Evolutionary conservation across 2,329 filamentous ascomycete species (phyloP).

Genomic region (Immersiporthe knoxdaviesiana): DNA sequence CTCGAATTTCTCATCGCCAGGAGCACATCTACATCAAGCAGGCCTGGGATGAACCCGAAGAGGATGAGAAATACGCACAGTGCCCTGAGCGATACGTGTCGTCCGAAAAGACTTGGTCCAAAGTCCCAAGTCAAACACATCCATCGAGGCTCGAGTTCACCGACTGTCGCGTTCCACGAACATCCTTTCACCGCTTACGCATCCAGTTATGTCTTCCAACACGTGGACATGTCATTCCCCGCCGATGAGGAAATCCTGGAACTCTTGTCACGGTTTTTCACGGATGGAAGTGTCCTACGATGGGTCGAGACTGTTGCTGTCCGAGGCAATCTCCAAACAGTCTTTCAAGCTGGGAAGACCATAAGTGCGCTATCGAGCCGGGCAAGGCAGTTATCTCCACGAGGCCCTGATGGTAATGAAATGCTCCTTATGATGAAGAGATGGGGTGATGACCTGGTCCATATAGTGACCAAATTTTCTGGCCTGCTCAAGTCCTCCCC

Average conservation of each 20-base stretch:
- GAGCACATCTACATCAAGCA: neutral
- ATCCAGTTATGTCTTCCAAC: conserved; percentile 34
- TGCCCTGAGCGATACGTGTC: neutral
- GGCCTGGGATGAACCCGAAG: neutral
- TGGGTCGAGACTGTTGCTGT: conserved; percentile 34
- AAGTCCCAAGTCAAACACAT: neutral
- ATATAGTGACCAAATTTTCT: conserved; percentile 34
- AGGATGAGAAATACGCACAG: neutral
- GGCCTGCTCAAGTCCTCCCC: conserved; percentile 28
- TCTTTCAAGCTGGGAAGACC: conserved; percentile 34
- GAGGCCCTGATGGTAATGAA: conserved; percentile 18
- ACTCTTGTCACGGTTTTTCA: conserved; percentile 32
- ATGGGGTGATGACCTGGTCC: conserved; percentile 34
- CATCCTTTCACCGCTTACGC: conserved; percentile 31
- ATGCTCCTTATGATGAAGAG: conserved; percentile 27
- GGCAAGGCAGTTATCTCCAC: conserved; percentile 20
- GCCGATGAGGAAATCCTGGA: conserved; percentile 30
- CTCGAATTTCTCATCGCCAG: conserved; percentile 31
- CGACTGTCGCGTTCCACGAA: neutral
- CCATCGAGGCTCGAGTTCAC: neutral
- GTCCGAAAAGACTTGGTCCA: neutral
- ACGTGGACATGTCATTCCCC: conserved; percentile 26
- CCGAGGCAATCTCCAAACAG: conserved; percentile 28
- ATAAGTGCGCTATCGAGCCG: conserved; percentile 28
- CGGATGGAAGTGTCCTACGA: conserved; percentile 25